Evolutionary conservation across 2,329 filamentous ascomycete species (phyloP), one percentile per base, ranked within the genome.

Genomic region (Colletotrichum spinosum): DNA sequence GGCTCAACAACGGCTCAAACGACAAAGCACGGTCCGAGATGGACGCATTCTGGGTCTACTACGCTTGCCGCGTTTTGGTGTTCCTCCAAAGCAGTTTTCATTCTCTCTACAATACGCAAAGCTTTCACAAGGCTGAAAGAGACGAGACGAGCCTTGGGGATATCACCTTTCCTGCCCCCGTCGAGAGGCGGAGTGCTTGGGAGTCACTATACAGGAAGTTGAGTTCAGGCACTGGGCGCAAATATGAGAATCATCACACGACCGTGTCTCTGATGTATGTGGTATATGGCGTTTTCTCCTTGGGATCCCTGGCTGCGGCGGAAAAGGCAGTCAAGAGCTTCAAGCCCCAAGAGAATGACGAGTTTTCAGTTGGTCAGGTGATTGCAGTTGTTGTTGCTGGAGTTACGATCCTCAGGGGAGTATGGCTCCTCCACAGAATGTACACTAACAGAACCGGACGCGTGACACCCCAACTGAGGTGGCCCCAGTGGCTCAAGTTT

Each of bases 351-450:
- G 13, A 9, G 12, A 10, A 6, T 4, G 2, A 49, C 9, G 17
- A 13, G 4, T 42, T 59, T 2, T 51, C n/a, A 9, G 34, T 39
- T 2, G 52, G 58, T 1, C 63, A 63, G 17, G 44, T 56, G 3
- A 37, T 50, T 13, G 48, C 63, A 0, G 45, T 66, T 1, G 59
- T 66, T 4, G 59, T 45, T 10, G 46, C 53, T 4, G 54, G n/a
- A 11, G 15, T n/a, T 4, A 46, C 39, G 1, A 52, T 62, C 2
- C 6, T 51, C 8, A 9, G 38, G 10, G 53, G 15, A 5, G 2
- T 62, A 2, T 57, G 53, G 53, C 9, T 62, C 2, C 38, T 39
- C 8, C 3, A 50, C 13, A 33, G 11, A 9, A 12, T 51, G 11
- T 39, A 17, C 44, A 46, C 3, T 25, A 1, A 25, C 25, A 25